Evolutionary conservation across 106 monocot genomes (phyloP).

Genomic region (Platanthera guangdongensis): DNA sequence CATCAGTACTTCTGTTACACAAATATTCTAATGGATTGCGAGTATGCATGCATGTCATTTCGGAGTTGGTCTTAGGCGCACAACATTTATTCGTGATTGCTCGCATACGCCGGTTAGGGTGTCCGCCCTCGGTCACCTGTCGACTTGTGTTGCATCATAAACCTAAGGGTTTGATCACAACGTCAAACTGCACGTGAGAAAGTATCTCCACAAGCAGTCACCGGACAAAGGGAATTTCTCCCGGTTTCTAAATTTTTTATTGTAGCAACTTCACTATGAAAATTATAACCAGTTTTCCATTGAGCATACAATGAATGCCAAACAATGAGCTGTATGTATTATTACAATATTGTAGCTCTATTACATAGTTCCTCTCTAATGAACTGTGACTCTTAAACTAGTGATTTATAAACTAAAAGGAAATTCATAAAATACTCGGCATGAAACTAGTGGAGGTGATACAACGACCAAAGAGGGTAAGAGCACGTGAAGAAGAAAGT

Average conservation of each 20-base stretch:
- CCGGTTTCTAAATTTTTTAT: background rate
- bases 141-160: too few relatives aligned
- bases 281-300: background rate
- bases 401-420: background rate
- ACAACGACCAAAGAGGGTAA: background rate
- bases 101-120: too few relatives aligned
- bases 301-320: background rate
- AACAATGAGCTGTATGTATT: background rate
- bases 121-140: too few relatives aligned
- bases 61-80: too few relatives aligned
- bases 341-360: background rate
- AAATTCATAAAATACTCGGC: too few relatives aligned
- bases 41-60: too few relatives aligned
- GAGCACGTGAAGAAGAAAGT: background rate
- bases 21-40: too few relatives aligned
- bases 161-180: background rate
- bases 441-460: background rate
- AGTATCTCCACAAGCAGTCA: background rate
- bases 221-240: background rate
- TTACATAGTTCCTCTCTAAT: background rate
- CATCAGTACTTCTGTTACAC: too few relatives aligned
- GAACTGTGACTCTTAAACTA: background rate
- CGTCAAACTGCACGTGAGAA: background rate
- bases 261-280: background rate
- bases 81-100: too few relatives aligned